Conservation (phyloP, 2,329 filamentous ascomycete genomes). For the Paraphoma chrysanthemicola region DNA sequence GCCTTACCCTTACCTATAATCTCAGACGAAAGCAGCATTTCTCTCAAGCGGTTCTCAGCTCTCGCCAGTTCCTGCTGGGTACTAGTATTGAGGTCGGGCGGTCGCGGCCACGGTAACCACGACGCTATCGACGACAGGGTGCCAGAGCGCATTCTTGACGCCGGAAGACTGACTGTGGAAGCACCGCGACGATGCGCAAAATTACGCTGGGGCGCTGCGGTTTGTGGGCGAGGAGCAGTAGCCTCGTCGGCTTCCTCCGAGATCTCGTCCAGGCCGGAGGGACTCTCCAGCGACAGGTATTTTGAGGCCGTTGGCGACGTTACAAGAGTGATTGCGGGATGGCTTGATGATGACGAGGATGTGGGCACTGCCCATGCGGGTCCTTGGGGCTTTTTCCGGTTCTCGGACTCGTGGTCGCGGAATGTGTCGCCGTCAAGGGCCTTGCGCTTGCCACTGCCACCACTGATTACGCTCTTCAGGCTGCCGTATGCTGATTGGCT, state of each 20-base stretch:
- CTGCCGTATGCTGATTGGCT: conserved; percentile 48
- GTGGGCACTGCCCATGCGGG: conserved; percentile 40
- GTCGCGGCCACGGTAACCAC: conserved; percentile 46
- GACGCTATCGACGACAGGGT: conserved; percentile 41
- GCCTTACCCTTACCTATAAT: conserved; percentile 36
- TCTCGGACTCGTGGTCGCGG: conserved; percentile 22
- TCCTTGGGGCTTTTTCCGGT: conserved; percentile 17
- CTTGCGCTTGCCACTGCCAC: conserved; percentile 39
- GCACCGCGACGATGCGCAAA: conserved; percentile 28
- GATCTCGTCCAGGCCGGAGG: conserved; percentile 33
- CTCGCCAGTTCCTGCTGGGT: conserved; percentile 35
- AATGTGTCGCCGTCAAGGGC: conserved; percentile 27
- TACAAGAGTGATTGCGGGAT: conserved; percentile 43
- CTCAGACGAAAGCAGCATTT: conserved; percentile 38
- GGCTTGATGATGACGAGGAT: conserved; percentile 27
- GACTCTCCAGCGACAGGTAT: conserved; percentile 43
- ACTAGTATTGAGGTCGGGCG: conserved; percentile 16
- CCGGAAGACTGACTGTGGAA: conserved; percentile 30
- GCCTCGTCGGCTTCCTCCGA: conserved; percentile 11
- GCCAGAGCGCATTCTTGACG: conserved; percentile 28
- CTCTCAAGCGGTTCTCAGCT: conserved; percentile 39
- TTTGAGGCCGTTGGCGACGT: conserved; percentile 44
- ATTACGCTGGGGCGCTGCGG: conserved; percentile 14
- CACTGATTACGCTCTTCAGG: conserved; percentile 48
- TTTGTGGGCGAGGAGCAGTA: conserved; percentile 15